Conservation (phyloP, 352 stramenopile genomes). For the Globisporangium carolinianum region DNA sequence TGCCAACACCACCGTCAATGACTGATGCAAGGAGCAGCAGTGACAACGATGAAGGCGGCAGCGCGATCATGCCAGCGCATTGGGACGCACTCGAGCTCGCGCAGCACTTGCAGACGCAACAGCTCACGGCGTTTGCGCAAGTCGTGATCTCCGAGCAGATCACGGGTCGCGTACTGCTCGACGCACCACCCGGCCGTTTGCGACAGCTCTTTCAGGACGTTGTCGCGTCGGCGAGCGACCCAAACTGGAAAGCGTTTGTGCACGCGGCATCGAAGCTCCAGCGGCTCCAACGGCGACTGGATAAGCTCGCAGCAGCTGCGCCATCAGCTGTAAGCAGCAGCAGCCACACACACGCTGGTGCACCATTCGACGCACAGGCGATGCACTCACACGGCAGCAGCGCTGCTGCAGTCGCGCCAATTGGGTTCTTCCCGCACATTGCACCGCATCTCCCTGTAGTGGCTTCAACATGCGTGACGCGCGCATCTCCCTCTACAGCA, state of each 20-base stretch:
- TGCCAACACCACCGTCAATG: conserved; percentile 3
- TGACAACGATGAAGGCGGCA: conserved; percentile 1
- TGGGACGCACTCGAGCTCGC: conserved; percentile 60
- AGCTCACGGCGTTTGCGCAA: conserved; percentile 42
- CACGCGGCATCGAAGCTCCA: conserved; percentile 30
- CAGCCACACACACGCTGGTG: neutral
- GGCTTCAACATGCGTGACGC: conserved; percentile 3
- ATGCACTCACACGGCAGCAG: too few relatives aligned
- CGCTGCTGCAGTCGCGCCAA: too few relatives aligned
- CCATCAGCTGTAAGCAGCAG: neutral
- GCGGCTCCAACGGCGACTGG: conserved; percentile 34
- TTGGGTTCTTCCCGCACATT: too few relatives aligned
- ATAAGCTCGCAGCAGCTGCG: conserved; percentile 2
- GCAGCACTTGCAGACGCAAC: conserved; percentile 40
- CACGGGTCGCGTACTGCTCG: conserved; percentile 45
- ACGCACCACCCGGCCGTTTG: conserved; percentile 33
- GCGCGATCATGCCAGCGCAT: conserved; percentile 32
- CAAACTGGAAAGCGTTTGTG: conserved; percentile 46
- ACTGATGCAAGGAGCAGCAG: conserved; percentile 1
- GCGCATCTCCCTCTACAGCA: too few relatives aligned
- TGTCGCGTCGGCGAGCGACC: conserved; percentile 20
- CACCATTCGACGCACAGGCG: too few relatives aligned
- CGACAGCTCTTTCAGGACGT: conserved; percentile 32
- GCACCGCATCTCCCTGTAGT: too few relatives aligned
- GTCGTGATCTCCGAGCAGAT: conserved; percentile 56